A percentile compares a stretch with the other conserved stretches of the same genome.
phyloP scores from a whole-genome alignment of 495 filamentous ascomycete species.

The Darksidea phi region DNA sequence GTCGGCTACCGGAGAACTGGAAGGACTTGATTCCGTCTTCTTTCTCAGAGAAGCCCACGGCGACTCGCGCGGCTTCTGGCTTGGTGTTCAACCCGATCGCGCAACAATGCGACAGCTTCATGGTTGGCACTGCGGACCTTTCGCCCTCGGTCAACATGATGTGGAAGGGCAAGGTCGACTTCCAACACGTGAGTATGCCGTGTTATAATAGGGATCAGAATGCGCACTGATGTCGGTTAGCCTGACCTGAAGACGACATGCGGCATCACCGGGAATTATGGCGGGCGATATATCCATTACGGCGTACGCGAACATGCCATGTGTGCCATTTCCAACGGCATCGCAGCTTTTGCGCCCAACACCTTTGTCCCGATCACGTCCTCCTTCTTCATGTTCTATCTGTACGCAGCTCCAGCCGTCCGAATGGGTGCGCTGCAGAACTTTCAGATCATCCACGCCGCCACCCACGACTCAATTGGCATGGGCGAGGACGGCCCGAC shows the following conservation, averaged over 20 bases:
- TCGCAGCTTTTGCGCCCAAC: conserved; percentile 52
- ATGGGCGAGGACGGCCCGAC: conserved; percentile 62
- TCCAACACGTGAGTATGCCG: conserved; percentile 49
- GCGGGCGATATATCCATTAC: conserved; percentile 55
- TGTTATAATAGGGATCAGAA: no score
- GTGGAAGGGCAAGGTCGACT: conserved; percentile 55
- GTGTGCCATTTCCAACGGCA: conserved; percentile 53
- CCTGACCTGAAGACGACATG: conserved; percentile 47
- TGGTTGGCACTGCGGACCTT: conserved; percentile 61
- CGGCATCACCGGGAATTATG: conserved; percentile 52
- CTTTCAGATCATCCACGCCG: conserved; percentile 58
- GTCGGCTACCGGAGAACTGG: conserved; percentile 47
- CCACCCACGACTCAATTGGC: conserved; percentile 61
- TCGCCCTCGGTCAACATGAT: conserved; percentile 59
- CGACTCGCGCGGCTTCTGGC: conserved; percentile 52
- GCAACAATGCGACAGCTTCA: conserved; percentile 49
- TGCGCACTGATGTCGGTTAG: conserved; percentile 27
- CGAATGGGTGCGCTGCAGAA: conserved; percentile 60
- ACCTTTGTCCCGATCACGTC: conserved; percentile 56
- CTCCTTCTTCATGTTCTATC: conserved; percentile 63
- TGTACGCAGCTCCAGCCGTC: conserved; percentile 56
- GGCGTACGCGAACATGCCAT: conserved; percentile 59
- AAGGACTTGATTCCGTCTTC: conserved; percentile 47
- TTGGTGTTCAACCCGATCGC: conserved; percentile 54
- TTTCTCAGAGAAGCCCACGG: conserved; percentile 51